Evolutionary conservation across 2,329 filamentous ascomycete genomes (phyloP), one percentile per base, ranked within the genome.

Genomic region (Colletotrichum cuscutae): DNA sequence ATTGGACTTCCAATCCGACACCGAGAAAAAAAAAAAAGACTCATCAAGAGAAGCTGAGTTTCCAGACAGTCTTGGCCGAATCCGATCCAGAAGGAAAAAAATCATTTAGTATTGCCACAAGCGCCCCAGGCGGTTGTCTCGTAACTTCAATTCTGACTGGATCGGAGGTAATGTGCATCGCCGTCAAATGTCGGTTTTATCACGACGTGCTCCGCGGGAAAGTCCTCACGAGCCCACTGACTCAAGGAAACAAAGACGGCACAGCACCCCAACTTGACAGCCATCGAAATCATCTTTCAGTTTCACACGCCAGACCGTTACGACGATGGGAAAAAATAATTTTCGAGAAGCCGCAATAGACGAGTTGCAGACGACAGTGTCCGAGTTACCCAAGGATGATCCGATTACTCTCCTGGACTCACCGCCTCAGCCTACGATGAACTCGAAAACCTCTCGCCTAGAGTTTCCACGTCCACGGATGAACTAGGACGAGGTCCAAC

Each of bases 131-230:
- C 46, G 56, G 52, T 22, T 28, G 19, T 28, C 13, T 60, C 35
- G 5, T 9, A 49, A 24, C 35, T 62, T 56, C 26, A 30, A 61
- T 2, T 57, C 9, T 52, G 35, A 71, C 57, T 67, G 68, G 64
- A 26, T 61, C 63, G 57, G 68, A 71, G 68, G 49, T 71, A 68
- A 71, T 22, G 42, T 30, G 54, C 28, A 65, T 30, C 24, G 53
- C 54, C 61, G 46, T 71, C 11, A 68, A 58, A 12, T 42, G 12
- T 71, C 68, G 57, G 68, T 28, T 49, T 71, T 71, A 68, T 61
- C 28, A 26, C 37, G 42, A 62, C 35, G 15, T 66, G 24, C 15
- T 68, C 63, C 68, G 68, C 68, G 37, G 64, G 57, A 42, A 71
- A 62, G 30, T 71, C 35, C 28, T 71, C 63, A 67, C 68, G 56